Percentiles rank a stretch among this genome's conserved stretches.
Evolutionary conservation across 2,329 filamentous ascomycete genomes (phyloP).

Genomic region (Epichloe coenophiala): DNA sequence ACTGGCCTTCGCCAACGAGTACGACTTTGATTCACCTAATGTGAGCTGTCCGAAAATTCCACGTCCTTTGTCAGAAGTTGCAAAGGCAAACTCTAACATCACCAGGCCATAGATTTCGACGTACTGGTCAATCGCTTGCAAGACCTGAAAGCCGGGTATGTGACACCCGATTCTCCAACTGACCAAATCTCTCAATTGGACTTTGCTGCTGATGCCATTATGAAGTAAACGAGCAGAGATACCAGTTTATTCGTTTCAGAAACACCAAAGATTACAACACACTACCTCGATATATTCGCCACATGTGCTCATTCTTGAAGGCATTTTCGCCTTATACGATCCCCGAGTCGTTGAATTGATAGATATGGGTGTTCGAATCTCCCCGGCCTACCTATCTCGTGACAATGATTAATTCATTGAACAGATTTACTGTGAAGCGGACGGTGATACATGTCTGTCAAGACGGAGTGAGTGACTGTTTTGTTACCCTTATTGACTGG

Average conservation of each 20-base stretch:
- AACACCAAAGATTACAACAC: constrained; percentile 66
- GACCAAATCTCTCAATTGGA: neutral
- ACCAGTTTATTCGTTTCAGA: constrained; percentile 87
- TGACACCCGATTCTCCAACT: constrained; percentile 4
- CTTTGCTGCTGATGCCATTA: neutral
- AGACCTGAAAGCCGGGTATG: constrained; percentile 85
- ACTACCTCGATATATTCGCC: constrained; percentile 91
- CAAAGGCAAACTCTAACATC: neutral
- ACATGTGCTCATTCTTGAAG: constrained; percentile 88
- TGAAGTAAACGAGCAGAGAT: constrained; percentile 74
- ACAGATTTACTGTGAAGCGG: constrained; percentile 89
- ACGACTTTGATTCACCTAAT: constrained; percentile 88
- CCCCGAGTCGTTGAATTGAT: constrained; percentile 70
- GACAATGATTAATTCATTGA: constrained; percentile 1
- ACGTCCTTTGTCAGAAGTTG: neutral
- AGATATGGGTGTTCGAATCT: constrained; percentile 62
- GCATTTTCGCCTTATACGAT: constrained; percentile 91
- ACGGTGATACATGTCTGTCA: constrained; percentile 85
- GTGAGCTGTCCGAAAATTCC: constrained; percentile 18
- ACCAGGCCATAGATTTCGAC: constrained; percentile 81
- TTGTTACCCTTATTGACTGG: neutral
- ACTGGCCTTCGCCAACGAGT: constrained; percentile 78
- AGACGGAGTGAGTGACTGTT: constrained; percentile 52
- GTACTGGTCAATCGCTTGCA: constrained; percentile 62
- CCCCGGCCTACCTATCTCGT: neutral